phyloP scores from a whole-genome alignment of 148 eudicot genomes.

The Agrostemma githago region DNA sequence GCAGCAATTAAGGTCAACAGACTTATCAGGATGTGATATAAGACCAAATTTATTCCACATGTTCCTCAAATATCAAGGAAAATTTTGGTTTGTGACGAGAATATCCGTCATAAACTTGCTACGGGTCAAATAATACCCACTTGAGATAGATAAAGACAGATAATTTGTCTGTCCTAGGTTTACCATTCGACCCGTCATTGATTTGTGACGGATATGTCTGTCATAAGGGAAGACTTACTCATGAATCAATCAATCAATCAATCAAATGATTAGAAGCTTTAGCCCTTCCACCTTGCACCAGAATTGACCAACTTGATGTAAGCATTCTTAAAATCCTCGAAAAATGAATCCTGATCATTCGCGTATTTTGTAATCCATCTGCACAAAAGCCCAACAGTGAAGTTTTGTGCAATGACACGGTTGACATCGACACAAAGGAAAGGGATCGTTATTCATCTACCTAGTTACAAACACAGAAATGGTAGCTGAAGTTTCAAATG shows the following conservation, averaged over 20 bases:
- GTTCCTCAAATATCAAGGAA: too few relatives aligned
- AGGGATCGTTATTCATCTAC: neutral
- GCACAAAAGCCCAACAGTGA: constrained; percentile 11
- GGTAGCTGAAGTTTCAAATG: constrained; percentile 5
- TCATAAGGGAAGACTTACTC: too few relatives aligned
- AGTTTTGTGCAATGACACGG: neutral
- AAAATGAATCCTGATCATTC: constrained; percentile 55
- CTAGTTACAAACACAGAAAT: neutral
- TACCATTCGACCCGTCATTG: too few relatives aligned
- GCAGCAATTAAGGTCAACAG: constrained; percentile 7
- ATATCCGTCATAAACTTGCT: too few relatives aligned
- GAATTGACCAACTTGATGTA: constrained; percentile 79
- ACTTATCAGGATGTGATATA: constrained; percentile 22
- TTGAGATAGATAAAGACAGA: too few relatives aligned
- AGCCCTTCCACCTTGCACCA: constrained; percentile 72
- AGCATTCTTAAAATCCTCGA: constrained; percentile 77
- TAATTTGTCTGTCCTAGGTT: too few relatives aligned
- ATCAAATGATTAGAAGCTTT: constrained; percentile 3
- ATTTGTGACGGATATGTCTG: too few relatives aligned
- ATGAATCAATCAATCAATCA: neutral
- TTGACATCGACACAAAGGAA: constrained; percentile 6
- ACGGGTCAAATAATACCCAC: too few relatives aligned
- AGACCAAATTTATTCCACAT: constrained; percentile 18
- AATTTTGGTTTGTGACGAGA: too few relatives aligned
- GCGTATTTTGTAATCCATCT: constrained; percentile 91